Conservation (phyloP, 495 filamentous ascomycete species). For the Talaromyces nanjingensis region DNA sequence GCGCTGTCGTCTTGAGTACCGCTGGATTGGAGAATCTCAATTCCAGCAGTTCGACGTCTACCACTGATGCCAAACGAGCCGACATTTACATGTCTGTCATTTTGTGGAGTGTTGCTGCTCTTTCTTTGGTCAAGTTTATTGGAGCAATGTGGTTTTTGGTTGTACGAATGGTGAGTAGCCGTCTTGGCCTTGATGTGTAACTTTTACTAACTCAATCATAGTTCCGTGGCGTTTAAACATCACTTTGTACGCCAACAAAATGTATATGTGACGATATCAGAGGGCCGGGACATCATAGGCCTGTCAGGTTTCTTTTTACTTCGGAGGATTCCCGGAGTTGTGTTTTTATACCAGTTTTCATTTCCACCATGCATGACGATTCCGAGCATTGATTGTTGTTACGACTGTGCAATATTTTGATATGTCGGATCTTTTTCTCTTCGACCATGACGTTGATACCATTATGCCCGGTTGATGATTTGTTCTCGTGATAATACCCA, state of each 20-base stretch:
- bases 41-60: conserved; percentile 29
- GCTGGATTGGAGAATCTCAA: conserved; percentile 69
- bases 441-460: conserved; percentile 8
- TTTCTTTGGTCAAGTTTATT: conserved; percentile 83
- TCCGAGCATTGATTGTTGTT: background rate
- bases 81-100: conserved; percentile 87
- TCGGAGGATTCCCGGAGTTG: background rate
- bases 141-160: conserved; percentile 95
- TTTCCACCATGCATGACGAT: background rate
- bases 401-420: background rate
- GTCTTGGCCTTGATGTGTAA: background rate
- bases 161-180: conserved; percentile 69
- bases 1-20: conserved; percentile 77
- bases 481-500: conserved; percentile 2
- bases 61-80: conserved; percentile 40
- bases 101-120: conserved; percentile 82
- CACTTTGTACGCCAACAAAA: no score
- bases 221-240: conserved; percentile 45
- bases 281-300: background rate
- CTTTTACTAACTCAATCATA: conserved; percentile 8
- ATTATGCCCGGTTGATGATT: background rate
- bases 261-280: background rate
- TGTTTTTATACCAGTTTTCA: background rate
- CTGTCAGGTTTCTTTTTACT: background rate
- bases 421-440: conserved; percentile 4